These are phyloP conservation scores for Fusarium pseudonygamai DNA, from an alignment of 2,329 filamentous ascomycete genomes.

Conservation along the genomic window DNA sequence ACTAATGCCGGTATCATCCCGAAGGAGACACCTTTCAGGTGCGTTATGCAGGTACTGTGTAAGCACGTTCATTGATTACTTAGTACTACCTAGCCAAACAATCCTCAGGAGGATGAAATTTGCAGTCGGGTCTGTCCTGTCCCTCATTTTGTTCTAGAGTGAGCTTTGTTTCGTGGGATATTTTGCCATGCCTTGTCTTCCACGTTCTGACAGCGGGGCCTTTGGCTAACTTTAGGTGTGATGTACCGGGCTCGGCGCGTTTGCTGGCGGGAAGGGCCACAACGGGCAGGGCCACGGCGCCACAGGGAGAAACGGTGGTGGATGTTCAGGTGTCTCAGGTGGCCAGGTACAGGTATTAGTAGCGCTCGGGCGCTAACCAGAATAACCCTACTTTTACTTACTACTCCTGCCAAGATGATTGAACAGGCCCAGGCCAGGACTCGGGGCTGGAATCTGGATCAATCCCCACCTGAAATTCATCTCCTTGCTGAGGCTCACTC, in stretches of 20 bases:
- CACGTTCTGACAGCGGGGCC: slow-evolving; percentile 22
- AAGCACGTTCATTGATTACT: not conserved
- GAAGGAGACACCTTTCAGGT: slow-evolving; percentile 29
- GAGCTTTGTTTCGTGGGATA: slow-evolving; percentile 37
- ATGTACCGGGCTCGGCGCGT: not conserved
- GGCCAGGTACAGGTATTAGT: not conserved
- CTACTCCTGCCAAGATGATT: not conserved
- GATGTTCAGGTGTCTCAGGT: slow-evolving; percentile 37
- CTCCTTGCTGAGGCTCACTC: slow-evolving; percentile 2
- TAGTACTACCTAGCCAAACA: not conserved
- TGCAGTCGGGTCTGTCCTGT: not conserved
- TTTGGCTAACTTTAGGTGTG: not conserved
- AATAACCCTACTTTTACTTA: not conserved
- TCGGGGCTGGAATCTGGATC: not conserved
- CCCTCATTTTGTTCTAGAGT: slow-evolving; percentile 1
- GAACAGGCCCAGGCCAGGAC: not conserved
- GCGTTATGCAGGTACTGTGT: slow-evolving; percentile 17
- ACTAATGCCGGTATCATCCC: slow-evolving; percentile 16
- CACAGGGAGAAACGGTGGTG: slow-evolving; percentile 27
- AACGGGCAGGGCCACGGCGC: not conserved
- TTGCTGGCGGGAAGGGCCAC: slow-evolving; percentile 2
- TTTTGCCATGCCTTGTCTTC: slow-evolving; percentile 21
- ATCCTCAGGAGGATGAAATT: slow-evolving; percentile 2
- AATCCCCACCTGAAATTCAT: not conserved
- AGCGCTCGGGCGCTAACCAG: slow-evolving; percentile 9